phyloP scores from a whole-genome alignment of 345 rosid species.

The Salix viminalis region DNA sequence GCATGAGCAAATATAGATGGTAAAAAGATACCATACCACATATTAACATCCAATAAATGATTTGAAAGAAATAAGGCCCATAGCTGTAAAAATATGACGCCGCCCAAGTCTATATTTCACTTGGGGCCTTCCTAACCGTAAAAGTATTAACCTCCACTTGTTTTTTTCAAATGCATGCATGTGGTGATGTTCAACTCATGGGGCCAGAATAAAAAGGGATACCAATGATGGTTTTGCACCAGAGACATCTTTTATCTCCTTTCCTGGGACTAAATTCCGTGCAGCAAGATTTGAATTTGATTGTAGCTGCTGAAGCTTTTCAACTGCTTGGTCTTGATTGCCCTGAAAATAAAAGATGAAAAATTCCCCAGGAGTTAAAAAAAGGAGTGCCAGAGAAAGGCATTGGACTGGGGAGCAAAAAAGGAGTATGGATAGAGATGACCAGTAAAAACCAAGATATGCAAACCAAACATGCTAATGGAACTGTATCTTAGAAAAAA shows the following conservation, averaged over 20 bases:
- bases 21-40: neutral
- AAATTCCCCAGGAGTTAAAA: neutral
- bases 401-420: neutral
- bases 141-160: neutral
- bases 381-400: neutral
- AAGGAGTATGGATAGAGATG: neutral
- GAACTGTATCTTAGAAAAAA: conserved; percentile 1
- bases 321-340: conserved; percentile 64
- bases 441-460: neutral
- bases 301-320: conserved; percentile 63
- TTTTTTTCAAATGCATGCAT: conserved; percentile 5
- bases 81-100: neutral
- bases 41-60: neutral
- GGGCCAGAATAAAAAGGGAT: conserved; percentile 14
- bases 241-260: conserved; percentile 48
- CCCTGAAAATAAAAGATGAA: conserved; percentile 47
- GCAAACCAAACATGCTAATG: conserved; percentile 2
- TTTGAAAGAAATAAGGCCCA: neutral
- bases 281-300: conserved; percentile 51
- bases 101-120: neutral
- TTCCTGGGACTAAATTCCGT: conserved; percentile 43
- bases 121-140: neutral
- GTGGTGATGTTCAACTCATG: neutral
- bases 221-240: conserved; percentile 56
- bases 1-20: neutral